Percentiles rank a stretch among this genome's conserved stretches.
Conservation (phyloP, 192 early-diverging fungal species). For the Obelidium mucronatum region DNA sequence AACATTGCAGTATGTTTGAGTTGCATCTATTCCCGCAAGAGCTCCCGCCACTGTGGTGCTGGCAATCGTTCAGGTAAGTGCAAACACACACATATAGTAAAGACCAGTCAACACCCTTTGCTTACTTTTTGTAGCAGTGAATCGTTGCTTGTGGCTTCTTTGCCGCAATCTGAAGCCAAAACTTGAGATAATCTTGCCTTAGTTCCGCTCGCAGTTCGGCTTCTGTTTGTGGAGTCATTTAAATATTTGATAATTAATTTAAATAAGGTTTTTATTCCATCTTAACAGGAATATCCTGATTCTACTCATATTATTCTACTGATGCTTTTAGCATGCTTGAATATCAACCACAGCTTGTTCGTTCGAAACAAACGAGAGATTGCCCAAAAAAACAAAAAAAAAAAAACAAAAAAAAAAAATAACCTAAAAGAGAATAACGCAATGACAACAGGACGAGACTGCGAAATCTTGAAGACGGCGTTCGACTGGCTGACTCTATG, state of each 20-base stretch:
- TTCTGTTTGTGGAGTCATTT: neutral
- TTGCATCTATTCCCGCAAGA: constrained; percentile 12
- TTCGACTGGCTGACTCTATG: neutral
- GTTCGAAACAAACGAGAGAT: too few species aligned
- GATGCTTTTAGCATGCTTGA: too few species aligned
- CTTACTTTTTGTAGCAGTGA: constrained; percentile 17
- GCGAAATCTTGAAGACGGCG: neutral
- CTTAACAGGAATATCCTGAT: too few species aligned
- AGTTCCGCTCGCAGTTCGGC: neutral
- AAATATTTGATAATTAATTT: too few species aligned
- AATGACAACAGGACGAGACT: neutral
- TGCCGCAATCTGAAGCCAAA: constrained; percentile 13
- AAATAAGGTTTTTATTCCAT: too few species aligned
- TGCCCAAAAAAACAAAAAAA: too few species aligned
- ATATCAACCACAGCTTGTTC: too few species aligned
- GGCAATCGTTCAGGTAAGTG: neutral
- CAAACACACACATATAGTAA: neutral
- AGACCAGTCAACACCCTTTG: too few species aligned
- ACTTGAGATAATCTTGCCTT: constrained; percentile 14
- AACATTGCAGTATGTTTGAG: constrained; percentile 2
- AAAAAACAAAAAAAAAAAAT: too few species aligned
- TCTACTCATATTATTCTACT: too few species aligned
- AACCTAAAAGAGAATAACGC: neutral
- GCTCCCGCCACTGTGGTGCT: constrained; percentile 16
- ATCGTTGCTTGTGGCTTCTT: constrained; percentile 20